Conservation (phyloP, 495 filamentous ascomycete species). For the Neurospora terricola region DNA sequence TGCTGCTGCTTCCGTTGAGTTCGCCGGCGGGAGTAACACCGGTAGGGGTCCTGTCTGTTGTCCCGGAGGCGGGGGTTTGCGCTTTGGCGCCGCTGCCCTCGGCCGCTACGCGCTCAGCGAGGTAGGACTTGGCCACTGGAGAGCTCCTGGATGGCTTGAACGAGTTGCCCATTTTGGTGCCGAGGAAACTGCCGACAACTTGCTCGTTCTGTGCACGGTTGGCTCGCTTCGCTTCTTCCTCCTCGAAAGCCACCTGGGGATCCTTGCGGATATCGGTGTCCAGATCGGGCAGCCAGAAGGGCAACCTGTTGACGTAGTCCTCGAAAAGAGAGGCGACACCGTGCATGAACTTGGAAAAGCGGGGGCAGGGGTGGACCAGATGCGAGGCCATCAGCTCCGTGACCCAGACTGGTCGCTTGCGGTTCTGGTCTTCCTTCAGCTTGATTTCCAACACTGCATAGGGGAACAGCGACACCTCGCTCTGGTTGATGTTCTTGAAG, state of each 20-base stretch:
- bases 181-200: constrained; percentile 75
- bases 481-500: constrained; percentile 73
- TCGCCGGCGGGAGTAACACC: constrained; percentile 20
- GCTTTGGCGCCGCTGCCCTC: constrained; percentile 17
- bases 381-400: constrained; percentile 85
- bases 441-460: constrained; percentile 91
- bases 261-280: constrained; percentile 90
- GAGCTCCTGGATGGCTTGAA: constrained; percentile 52
- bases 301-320: constrained; percentile 89
- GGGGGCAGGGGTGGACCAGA: constrained; percentile 75
- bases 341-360: constrained; percentile 95
- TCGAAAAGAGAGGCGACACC: constrained; percentile 87
- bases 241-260: constrained; percentile 81
- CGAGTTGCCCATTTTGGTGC: constrained; percentile 32
- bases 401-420: constrained; percentile 74
- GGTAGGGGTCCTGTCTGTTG: constrained; percentile 11
- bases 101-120: constrained; percentile 36
- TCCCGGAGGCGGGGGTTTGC: constrained; percentile 9
- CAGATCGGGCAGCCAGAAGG: constrained; percentile 87
- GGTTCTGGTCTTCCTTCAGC: constrained; percentile 52
- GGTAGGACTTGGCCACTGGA: constrained; percentile 44
- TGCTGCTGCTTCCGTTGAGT: neutral
- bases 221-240: constrained; percentile 73
- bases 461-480: constrained; percentile 87
- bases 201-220: constrained; percentile 76